These are phyloP conservation scores for Saccharum officinarum DNA, from an alignment of 176 grass and related monocot species.

Conservation along the genomic window DNA sequence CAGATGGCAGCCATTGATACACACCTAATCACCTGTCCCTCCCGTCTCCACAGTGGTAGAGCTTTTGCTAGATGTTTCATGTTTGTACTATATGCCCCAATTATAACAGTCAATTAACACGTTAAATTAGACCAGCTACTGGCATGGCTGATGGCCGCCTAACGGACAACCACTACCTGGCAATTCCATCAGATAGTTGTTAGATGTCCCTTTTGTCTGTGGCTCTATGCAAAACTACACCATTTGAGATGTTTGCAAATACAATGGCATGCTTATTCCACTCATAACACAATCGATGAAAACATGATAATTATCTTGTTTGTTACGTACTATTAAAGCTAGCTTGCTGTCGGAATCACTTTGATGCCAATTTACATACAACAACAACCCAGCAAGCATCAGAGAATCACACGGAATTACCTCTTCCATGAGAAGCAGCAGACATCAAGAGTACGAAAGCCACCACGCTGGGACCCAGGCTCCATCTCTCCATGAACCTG, in stretches of 20 bases:
- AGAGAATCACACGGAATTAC: neutral
- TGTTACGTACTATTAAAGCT: neutral
- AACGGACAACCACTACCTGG: neutral
- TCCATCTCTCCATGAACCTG: conserved; percentile 42
- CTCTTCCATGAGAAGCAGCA: conserved; percentile 16
- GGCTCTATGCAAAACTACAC: neutral
- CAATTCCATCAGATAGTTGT: neutral
- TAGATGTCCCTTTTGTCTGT: neutral
- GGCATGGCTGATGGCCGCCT: neutral
- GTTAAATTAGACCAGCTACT: neutral
- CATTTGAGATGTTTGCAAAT: neutral
- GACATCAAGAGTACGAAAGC: conserved; percentile 33
- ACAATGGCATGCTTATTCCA: neutral
- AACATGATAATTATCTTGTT: neutral
- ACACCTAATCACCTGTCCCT: neutral
- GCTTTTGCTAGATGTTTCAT: neutral
- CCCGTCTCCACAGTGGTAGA: neutral
- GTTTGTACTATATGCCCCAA: neutral
- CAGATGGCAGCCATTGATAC: conserved; percentile 1
- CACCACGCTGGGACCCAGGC: neutral
- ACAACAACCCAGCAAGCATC: neutral
- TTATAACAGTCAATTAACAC: neutral
- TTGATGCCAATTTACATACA: neutral
- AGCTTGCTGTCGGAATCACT: neutral
- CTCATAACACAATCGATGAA: neutral